Base-by-base conservation (phyloP, 148 eudicot genomes). In the Rheum nobile region DNA sequence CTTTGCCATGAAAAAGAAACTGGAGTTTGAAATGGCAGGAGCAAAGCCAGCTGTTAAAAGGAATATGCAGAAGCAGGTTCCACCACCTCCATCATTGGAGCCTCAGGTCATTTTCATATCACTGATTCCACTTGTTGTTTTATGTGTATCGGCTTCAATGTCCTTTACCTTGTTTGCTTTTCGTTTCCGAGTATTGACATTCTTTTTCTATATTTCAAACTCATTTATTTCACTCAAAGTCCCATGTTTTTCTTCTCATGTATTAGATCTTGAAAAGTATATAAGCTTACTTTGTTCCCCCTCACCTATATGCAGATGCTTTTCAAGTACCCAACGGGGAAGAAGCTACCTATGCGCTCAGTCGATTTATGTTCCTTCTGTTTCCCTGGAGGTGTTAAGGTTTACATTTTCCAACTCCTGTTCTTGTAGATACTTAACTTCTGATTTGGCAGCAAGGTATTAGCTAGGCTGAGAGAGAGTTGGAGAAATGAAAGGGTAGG, bases 311-410 rank as follows among this genome's bases (percentile, higher is more conserved):
- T 65, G 41, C 89, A 95, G 97, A 78, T 95, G 63, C 85, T 95
- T 75, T 91, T 92, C 77, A 86, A 88, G 80, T 95, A 90, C 84
- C 99, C 99, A 78, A 90, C 85, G 12, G 96, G 91, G 79, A 90
- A 88, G 85, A 88, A 78, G 76, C 76, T 95, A 77, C 84, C 91
- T 72, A 81, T 95, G 87, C 93, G 88, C 72, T 72, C 85, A 48
- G 86, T 82, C 82, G 99, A 95, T 84, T 72, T 95, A 80, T 90
- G 92, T 54, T 86, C 97, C 52, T 95, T 95, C 80, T 84, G 93
- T 81, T 95, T 95, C 78, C 99, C 99, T 67, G 91, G 85, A 75
- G 97, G 93, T 80, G 89, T 95, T 75, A 86, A 91, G 99, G 70
- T 65, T 65, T 65, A 34, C 70, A 65, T 65, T 65, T 65, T 65